Evolutionary conservation across 768 basidiomycete species (phyloP).

Genomic region (Kwoniella dendrophila): DNA sequence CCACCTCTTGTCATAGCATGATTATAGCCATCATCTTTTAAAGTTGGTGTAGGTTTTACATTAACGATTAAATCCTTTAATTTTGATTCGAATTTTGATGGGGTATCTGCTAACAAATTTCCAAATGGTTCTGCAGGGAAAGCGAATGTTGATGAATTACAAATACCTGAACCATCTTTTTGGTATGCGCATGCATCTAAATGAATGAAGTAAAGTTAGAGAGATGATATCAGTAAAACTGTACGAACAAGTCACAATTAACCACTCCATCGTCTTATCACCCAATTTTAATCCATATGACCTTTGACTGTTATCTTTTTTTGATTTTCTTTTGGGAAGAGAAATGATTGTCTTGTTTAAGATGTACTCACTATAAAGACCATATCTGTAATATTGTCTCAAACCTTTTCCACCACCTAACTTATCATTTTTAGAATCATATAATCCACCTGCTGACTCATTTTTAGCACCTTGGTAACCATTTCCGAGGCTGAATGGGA

Average conservation of each 20-base stretch:
- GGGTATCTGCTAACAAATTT: constrained; percentile 44
- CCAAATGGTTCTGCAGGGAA: constrained; percentile 46
- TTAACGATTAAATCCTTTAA: constrained; percentile 38
- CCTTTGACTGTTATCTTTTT: too few relatives aligned
- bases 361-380: constrained; percentile 46
- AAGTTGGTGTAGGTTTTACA: constrained; percentile 15
- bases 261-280: background rate
- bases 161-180: constrained; percentile 45
- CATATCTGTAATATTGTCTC: constrained; percentile 52
- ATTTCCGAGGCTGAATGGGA: constrained; percentile 28
- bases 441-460: constrained; percentile 39
- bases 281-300: too few relatives aligned
- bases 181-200: constrained; percentile 51
- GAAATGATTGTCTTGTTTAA: background rate
- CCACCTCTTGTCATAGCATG: constrained; percentile 36
- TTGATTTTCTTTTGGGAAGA: too few relatives aligned
- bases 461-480: constrained; percentile 36
- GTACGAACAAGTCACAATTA: background rate
- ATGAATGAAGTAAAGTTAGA: too few relatives aligned
- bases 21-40: constrained; percentile 46
- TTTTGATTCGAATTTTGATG: constrained; percentile 34
- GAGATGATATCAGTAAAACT: too few relatives aligned
- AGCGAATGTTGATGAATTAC: constrained; percentile 49
- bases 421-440: constrained; percentile 39
- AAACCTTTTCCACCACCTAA: constrained; percentile 45